Evolutionary conservation across 208 protist species (phyloP).

Genomic region (Lotmaria passim): DNA sequence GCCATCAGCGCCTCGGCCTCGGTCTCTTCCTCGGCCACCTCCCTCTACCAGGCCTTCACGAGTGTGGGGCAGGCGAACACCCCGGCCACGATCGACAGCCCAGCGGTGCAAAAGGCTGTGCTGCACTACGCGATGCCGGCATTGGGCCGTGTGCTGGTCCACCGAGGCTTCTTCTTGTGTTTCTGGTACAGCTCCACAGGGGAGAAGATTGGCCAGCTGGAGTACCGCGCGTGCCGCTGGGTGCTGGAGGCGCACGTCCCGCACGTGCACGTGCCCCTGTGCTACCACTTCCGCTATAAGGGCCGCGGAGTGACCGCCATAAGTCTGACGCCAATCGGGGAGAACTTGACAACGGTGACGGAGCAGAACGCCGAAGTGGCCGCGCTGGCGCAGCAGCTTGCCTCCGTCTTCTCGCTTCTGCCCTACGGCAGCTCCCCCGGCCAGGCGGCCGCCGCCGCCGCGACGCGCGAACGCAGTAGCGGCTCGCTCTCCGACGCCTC

Average conservation of each 20-base stretch:
- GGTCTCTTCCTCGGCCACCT: conserved; percentile 8
- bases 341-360: conserved; percentile 39
- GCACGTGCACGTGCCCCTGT: conserved; percentile 52
- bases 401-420: conserved; percentile 46
- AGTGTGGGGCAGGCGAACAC: conserved; percentile 8
- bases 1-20: conserved; percentile 3
- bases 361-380: conserved; percentile 54
- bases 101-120: conserved; percentile 23
- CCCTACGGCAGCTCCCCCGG: conserved; percentile 32
- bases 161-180: conserved; percentile 54
- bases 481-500: conserved; percentile 1
- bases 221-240: conserved; percentile 52
- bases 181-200: conserved; percentile 51
- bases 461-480: not conserved
- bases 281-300: conserved; percentile 61
- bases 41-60: conserved; percentile 10
- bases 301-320: conserved; percentile 52
- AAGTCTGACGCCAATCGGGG: conserved; percentile 37
- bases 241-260: conserved; percentile 44
- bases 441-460: conserved; percentile 1
- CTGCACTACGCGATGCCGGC: conserved; percentile 44
- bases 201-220: conserved; percentile 48
- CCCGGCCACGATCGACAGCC: conserved; percentile 31
- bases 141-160: conserved; percentile 43
- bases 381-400: conserved; percentile 49